A percentile compares a stretch with the other conserved stretches of the same genome.
Conservation (phyloP, 768 basidiomycete species). For the Xerocomellus dryophilus region DNA sequence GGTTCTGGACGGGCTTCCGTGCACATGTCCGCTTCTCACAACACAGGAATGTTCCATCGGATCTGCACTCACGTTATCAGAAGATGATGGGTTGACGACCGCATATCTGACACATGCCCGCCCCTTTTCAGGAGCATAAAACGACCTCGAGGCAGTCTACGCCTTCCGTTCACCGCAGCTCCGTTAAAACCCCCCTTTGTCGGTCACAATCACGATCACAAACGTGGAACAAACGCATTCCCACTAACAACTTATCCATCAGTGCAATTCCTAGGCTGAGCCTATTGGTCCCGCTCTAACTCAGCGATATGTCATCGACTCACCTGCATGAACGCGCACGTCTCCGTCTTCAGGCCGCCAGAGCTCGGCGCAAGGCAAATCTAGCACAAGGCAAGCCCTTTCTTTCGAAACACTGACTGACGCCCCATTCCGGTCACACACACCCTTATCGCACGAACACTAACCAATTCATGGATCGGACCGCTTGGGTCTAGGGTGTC, state of each 20-base stretch:
- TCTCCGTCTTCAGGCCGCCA: neutral
- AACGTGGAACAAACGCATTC: neutral
- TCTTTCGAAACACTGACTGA: neutral
- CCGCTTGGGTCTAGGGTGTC: constrained; percentile 4
- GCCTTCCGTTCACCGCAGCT: neutral
- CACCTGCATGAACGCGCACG: neutral
- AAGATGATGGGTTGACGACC: neutral
- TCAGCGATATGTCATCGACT: constrained; percentile 1
- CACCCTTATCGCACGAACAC: neutral
- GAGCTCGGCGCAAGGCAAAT: neutral
- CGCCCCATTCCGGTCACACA: neutral
- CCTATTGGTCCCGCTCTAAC: neutral
- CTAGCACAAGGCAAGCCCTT: neutral
- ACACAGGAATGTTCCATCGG: neutral
- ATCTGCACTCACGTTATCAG: neutral
- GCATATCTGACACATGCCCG: too few species aligned
- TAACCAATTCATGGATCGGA: neutral
- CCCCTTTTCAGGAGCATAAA: neutral
- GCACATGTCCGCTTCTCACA: neutral
- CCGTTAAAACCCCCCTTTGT: neutral
- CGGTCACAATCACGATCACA: constrained; percentile 5
- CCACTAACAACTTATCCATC: neutral
- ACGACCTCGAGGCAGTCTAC: neutral
- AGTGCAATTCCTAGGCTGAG: neutral
- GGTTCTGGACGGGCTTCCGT: neutral